A percentile compares a stretch with the other conserved stretches of the same genome.
Conservation (phyloP, 192 early-diverging fungal genomes). For the Chytriomyces sp. region DNA sequence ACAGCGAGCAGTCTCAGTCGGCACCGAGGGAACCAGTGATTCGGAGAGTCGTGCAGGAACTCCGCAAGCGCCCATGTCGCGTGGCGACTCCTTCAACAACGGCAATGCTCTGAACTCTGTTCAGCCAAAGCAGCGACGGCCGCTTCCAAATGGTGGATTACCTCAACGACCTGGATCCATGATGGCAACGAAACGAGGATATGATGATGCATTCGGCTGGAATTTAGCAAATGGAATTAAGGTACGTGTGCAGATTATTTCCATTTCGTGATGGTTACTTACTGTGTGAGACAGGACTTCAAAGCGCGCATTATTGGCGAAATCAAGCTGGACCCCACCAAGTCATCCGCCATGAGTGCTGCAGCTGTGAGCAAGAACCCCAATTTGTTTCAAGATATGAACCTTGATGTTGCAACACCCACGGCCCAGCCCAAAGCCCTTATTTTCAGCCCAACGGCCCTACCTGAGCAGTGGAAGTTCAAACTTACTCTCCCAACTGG, state of each 20-base stretch:
- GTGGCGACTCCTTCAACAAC: background rate
- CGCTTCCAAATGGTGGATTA: background rate
- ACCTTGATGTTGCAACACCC: background rate
- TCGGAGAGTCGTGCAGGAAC: background rate
- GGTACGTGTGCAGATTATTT: background rate
- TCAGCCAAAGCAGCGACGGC: background rate
- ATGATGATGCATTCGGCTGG: constrained; percentile 4
- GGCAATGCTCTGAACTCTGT: background rate
- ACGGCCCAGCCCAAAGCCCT: constrained; percentile 8
- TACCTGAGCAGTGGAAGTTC: constrained; percentile 12
- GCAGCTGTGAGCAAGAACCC: constrained; percentile 3
- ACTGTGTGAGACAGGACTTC: background rate
- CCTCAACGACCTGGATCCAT: background rate
- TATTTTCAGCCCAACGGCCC: background rate
- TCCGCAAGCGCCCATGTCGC: background rate
- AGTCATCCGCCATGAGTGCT: background rate
- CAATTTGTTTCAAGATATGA: background rate
- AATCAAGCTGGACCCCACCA: constrained; percentile 2
- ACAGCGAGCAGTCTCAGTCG: background rate
- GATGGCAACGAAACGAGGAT: background rate
- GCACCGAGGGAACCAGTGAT: background rate
- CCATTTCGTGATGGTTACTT: background rate
- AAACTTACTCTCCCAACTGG: constrained; percentile 1
- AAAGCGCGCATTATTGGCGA: background rate
- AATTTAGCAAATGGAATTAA: background rate